Conservation (phyloP, 371 early-diverging fungal species). For the Rhizopus arrhizus region DNA sequence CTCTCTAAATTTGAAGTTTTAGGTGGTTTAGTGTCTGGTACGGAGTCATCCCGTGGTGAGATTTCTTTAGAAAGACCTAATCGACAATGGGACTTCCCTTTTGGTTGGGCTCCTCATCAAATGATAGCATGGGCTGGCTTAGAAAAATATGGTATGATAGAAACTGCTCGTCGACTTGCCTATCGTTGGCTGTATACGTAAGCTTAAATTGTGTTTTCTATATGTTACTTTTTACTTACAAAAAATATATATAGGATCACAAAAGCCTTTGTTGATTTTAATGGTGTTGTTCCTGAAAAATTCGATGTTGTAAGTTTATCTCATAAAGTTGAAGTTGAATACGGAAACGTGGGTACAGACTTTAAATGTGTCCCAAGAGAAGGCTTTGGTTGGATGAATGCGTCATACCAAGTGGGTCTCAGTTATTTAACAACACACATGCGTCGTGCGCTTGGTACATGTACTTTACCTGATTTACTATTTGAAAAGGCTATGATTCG, state of each 20-base stretch:
- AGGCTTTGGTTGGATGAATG: conserved; percentile 98
- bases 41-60: conserved; percentile 77
- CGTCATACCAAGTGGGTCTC: conserved; percentile 83
- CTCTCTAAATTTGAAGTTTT: conserved; percentile 76
- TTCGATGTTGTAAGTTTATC: conserved; percentile 89
- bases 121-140: conserved; percentile 92
- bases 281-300: conserved; percentile 95
- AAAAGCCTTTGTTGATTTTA: conserved; percentile 90
- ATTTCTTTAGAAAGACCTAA: conserved; percentile 82
- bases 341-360: conserved; percentile 90
- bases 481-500: conserved; percentile 42
- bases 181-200: conserved; percentile 92
- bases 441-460: conserved; percentile 76
- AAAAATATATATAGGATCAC: conserved; percentile 56
- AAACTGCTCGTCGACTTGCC: conserved; percentile 75
- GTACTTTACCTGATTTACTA: conserved; percentile 73
- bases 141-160: conserved; percentile 73
- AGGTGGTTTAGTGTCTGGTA: conserved; percentile 86
- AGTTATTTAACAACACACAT: conserved; percentile 66
- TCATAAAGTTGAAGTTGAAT: conserved; percentile 91
- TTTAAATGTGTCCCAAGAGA: conserved; percentile 89
- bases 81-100: conserved; percentile 94
- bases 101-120: conserved; percentile 98
- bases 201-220: conserved; percentile 9
- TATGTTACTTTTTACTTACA: background rate